Evolutionary conservation across 768 basidiomycete species (phyloP).

Genomic region (Podaxis mareebaensis): DNA sequence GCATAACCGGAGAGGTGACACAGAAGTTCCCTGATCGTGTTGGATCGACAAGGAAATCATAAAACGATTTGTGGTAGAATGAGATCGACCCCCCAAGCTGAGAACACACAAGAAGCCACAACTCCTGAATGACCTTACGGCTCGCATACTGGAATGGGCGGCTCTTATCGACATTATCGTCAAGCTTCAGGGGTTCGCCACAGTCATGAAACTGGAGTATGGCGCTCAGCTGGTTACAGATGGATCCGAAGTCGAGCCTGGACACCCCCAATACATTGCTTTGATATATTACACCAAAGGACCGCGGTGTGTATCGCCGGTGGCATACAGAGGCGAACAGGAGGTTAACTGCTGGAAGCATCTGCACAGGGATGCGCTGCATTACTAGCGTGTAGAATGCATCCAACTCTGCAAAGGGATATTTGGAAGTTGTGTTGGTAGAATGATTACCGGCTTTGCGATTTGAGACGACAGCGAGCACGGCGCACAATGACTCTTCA

Average conservation of each 20-base stretch:
- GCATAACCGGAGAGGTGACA: neutral
- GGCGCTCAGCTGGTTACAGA: neutral
- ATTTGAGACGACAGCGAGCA: neutral
- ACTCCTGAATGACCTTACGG: too few relatives aligned
- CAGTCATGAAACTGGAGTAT: neutral
- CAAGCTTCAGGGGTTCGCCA: neutral
- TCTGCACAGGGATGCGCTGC: constrained; percentile 20
- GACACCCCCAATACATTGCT: neutral
- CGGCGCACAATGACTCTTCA: neutral
- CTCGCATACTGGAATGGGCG: neutral
- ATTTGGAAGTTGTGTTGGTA: neutral
- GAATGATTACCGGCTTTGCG: neutral
- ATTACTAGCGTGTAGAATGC: constrained; percentile 18
- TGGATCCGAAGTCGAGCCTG: neutral
- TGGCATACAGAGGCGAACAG: constrained; percentile 13
- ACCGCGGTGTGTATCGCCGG: too few relatives aligned
- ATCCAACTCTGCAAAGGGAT: constrained; percentile 18
- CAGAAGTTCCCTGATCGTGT: neutral
- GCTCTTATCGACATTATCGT: neutral
- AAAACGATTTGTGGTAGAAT: constrained; percentile 9
- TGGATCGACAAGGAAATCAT: neutral
- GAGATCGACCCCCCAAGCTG: neutral
- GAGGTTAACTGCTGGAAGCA: constrained; percentile 35
- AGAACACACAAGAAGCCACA: neutral
- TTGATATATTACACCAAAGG: neutral